Conservation (phyloP, 148 eudicot genomes). For the Selenicereus undatus region DNA sequence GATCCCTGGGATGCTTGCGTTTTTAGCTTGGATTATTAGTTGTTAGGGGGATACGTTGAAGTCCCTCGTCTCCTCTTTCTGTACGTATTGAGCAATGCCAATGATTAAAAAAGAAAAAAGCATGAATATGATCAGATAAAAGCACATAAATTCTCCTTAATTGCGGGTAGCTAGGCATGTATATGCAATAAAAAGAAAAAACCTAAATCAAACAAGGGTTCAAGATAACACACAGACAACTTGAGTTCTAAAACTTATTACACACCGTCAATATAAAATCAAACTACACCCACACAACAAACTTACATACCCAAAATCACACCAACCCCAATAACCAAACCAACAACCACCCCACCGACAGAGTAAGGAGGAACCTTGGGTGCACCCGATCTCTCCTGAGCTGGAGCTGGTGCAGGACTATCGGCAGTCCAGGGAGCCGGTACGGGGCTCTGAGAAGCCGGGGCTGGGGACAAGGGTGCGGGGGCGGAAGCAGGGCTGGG, state of each 20-base stretch:
- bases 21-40: too few relatives aligned
- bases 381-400: background rate
- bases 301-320: slow-evolving; percentile 20
- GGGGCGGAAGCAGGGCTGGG: background rate
- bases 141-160: background rate
- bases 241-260: background rate
- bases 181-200: background rate
- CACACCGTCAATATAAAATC: background rate
- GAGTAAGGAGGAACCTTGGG: background rate
- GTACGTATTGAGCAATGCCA: too few relatives aligned
- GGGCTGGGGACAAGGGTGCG: background rate
- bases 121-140: background rate
- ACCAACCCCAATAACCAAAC: slow-evolving; percentile 16
- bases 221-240: background rate
- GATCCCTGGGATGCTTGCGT: too few relatives aligned
- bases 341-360: slow-evolving; percentile 6
- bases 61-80: too few relatives aligned
- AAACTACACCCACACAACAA: slow-evolving; percentile 14
- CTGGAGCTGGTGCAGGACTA: background rate
- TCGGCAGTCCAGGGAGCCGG: background rate
- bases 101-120: too few relatives aligned
- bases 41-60: too few relatives aligned
- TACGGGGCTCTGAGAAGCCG: background rate
- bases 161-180: background rate
- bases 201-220: background rate